Evolutionary conservation across 1,284 basidiomycete species (phyloP).

Genomic region (Cryptococcus sp.): DNA sequence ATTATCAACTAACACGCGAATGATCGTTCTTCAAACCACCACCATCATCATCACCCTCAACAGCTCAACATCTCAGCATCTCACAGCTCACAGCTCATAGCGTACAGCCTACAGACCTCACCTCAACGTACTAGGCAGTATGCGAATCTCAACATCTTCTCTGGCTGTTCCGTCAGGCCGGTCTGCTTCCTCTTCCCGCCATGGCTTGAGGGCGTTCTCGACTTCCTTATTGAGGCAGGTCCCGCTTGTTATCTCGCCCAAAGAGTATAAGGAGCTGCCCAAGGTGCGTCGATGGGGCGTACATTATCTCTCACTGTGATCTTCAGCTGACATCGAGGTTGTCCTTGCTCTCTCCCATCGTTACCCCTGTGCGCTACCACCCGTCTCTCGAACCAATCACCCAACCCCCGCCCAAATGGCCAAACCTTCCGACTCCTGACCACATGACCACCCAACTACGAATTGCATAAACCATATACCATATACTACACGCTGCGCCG

Average conservation of each 20-base stretch:
- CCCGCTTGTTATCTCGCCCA: constrained; percentile 43
- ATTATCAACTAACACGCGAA: too few species aligned
- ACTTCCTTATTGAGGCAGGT: constrained; percentile 12
- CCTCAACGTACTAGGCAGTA: not conserved
- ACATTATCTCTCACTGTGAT: not conserved
- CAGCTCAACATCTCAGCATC: too few species aligned
- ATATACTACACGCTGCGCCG: too few species aligned
- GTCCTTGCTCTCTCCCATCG: not conserved
- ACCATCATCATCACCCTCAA: too few species aligned
- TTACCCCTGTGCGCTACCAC: not conserved
- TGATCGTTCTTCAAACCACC: too few species aligned
- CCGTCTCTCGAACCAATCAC: not conserved
- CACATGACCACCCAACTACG: too few species aligned
- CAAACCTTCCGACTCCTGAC: too few species aligned
- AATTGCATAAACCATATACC: too few species aligned
- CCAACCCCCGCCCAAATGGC: not conserved
- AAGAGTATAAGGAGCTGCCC: constrained; percentile 38
- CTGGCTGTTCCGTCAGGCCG: too few species aligned
- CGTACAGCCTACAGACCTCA: too few species aligned
- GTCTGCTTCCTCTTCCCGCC: constrained; percentile 3
- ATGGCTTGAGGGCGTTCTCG: constrained; percentile 11
- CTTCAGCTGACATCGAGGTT: not conserved
- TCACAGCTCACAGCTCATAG: too few species aligned
- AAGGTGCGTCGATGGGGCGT: constrained; percentile 23
- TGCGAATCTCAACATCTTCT: constrained; percentile 12